Percentiles rank a stretch among this genome's conserved stretches.
These are phyloP conservation scores for Venturia pyrina DNA, from an alignment of 2,329 filamentous ascomycete species.

Conservation along the genomic window DNA sequence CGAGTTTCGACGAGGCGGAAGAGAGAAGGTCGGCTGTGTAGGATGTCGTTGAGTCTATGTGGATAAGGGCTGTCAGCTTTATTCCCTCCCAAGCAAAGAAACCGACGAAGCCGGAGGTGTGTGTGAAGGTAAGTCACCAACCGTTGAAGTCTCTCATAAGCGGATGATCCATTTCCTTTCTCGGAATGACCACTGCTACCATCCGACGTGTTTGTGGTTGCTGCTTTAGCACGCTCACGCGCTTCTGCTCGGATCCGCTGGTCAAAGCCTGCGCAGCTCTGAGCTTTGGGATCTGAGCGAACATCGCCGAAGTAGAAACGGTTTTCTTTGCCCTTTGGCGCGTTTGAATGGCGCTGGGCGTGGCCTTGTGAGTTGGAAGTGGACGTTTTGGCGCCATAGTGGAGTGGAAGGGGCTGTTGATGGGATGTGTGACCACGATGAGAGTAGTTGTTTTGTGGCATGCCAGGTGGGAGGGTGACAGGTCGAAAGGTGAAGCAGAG, in stretches of 20 bases:
- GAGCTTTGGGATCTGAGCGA: background rate
- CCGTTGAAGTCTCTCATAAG: background rate
- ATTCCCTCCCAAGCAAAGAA: background rate
- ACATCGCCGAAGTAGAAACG: background rate
- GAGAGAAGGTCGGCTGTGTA: background rate
- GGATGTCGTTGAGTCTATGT: background rate
- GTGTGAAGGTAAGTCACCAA: background rate
- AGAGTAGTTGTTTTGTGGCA: background rate
- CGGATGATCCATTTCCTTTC: background rate
- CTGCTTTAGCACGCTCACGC: background rate
- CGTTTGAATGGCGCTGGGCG: background rate
- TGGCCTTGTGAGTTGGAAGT: background rate
- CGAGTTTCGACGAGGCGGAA: background rate
- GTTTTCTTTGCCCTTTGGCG: background rate
- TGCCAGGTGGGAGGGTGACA: too few species aligned
- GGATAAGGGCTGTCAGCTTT: background rate
- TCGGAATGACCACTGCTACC: background rate
- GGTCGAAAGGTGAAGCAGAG: background rate
- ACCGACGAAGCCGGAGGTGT: background rate
- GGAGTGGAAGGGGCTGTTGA: background rate
- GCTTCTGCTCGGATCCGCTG: background rate
- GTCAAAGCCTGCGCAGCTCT: background rate
- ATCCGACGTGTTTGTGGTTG: background rate
- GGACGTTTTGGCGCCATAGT: background rate
- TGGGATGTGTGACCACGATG: background rate